Base-by-base conservation (phyloP, 2,329 filamentous ascomycete genomes). In the Thelonectria olida region DNA sequence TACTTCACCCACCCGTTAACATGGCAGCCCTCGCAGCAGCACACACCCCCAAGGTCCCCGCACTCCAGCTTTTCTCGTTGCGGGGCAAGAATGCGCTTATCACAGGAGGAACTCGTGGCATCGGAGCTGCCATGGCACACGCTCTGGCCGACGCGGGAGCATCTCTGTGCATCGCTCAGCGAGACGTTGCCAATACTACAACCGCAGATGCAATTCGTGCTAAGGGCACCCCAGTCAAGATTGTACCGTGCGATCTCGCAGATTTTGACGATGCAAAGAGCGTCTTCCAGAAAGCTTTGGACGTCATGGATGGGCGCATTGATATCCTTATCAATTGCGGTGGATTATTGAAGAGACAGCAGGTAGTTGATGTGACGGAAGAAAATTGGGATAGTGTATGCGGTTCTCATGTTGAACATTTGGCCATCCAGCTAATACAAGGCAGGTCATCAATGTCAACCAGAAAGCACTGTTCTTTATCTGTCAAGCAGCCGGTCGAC, bases 291-390 rank as follows among this genome's bases (percentile, higher is more conserved):
- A 48, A 52, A 10, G 60, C 51, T 2, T 31, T 62, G 31, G 45
- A 52, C 23, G 39, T 52, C 4, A 52, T 62, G 60, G 45, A 56
- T 19, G 47, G 22, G 7, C 42, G 42, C 1, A 54, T 61, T 12
- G 61, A 63, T 34, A 63, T 63, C 10, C 20, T 63, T 1, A n/a
- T 63, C 7, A 63, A 63, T 12, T 57, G 57, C 10, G 61, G 57
- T 3, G 61, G 61, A 2, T 27, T 63, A 5, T 17, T 63, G 8
- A 58, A 54, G 20, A 5, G 57, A 36, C 45, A 50, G 19, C 39
- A 56, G 13, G 13, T 49, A 4, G 6, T 54, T 5, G 9, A 23
- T 2, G 52, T 61, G 0, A 54, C 48, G 2, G 57, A 61, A 22
- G 52, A 61, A 27, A 38, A 63, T 2, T 63, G 53, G 57, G 53